Base-by-base conservation (phyloP, 306 rosid genomes). In the Sphenostylis stenocarpa region DNA sequence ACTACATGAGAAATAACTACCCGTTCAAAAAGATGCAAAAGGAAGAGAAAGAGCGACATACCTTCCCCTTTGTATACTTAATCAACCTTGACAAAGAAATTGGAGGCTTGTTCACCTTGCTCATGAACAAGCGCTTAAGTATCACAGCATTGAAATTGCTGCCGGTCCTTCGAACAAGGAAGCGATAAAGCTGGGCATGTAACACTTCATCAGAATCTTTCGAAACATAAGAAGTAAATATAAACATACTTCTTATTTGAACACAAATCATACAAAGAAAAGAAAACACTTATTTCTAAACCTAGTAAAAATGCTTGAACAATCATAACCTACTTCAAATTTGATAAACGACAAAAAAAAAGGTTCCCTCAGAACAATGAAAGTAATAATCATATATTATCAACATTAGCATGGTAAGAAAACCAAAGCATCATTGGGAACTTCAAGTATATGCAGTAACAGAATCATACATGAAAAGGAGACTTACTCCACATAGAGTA, bases 321-420 rank as follows among this genome's bases (percentile, higher is more conserved):
- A 38, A 65, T 28, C 10, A 14, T 13, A 9, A 0, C 1, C 0
- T 1, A 21, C 4, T 28, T 1, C 13, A 36, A 60, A 65, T 2
- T 65, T 8, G 53, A 43, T 8, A 3, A 8, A 47, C 4, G 23
- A 34, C 1, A 26, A 21, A 0, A 34, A 65, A 19, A 11, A 5
- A 28, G 52, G 84, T 82, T 86, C 94, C 94, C 98, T 89, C 94
- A 89, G 92, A 63, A 24, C 11, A 74, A 17, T 28, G 20, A 49
- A 65, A 67, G 34, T 0, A 38, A 39, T 65, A 85, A 83, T 87
- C 95, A 88, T 60, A 23, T 61, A 31, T 68, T 63, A 80, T 89
- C 96, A 89, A 89, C 70, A 89, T 93, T 91, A 91, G 93, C 96
- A 93, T 85, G 93, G 98, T 84, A 19, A 31, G 79, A 38, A 71